Base-by-base conservation (phyloP, 108 stramenopile genomes). In the Nitzschia sp. region DNA sequence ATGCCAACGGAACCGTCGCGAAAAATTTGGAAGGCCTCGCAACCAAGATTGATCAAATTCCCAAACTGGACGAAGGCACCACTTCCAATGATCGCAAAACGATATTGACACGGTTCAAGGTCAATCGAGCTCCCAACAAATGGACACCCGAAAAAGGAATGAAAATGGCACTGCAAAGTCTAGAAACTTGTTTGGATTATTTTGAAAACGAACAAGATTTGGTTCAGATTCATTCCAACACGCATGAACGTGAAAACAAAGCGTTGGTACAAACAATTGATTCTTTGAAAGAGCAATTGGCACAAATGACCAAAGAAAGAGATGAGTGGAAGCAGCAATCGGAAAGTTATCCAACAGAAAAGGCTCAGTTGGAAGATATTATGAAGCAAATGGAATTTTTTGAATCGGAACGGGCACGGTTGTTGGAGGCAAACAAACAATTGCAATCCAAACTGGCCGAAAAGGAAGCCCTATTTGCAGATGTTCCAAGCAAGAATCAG, bases 131-230 rank as follows among this genome's bases (percentile, higher is more conserved):
- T 17, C 6, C 14, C 14, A 48, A 48, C 46, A 48, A 48, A 48
- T 48, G 14, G 46, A 48, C 46, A 48, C 46, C 46, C 17, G 46
- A 48, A 17, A 48, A 48, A 48, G 46, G n/a, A 48, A 17, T 17
- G 14, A 15, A 17, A 15, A 48, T 48, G 46, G 46, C 46, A 15
- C 17, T 48, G 2, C 14, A 48, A 48, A 48, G 46, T 17, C 46
- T 48, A 17, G 46, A 15, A 48, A 17, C 46, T 6, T 48, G n/a
- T 6, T 17, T 48, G 17, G 46, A 48, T 17, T 48, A 48, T 17
- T 48, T 48, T 48, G 46, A 48, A 17, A 48, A 48, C 6, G 46
- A 48, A 17, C 46, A 48, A 48, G 46, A 48, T 48, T 48, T 48
- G 46, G 46, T 6, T 5, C 46, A 48, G 17, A 17, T 48, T 17